A percentile compares a stretch with the other conserved stretches of the same genome.
phyloP scores from a whole-genome alignment of 2,329 filamentous ascomycete species.

The Penicillium sp. region DNA sequence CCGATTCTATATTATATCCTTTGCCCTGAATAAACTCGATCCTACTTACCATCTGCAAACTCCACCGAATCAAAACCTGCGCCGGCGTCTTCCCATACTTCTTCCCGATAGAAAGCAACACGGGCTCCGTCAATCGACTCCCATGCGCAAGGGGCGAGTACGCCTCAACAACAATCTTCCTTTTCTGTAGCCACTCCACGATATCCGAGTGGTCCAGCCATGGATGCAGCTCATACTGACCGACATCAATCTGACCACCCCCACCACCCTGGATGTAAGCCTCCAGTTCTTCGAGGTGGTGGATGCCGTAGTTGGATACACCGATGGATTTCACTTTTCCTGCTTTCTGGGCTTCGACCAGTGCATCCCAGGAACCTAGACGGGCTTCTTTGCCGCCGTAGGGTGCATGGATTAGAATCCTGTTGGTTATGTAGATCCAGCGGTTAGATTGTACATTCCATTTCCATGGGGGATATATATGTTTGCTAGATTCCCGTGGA shows the following conservation, averaged over 20 bases:
- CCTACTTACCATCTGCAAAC: constrained; percentile 66
- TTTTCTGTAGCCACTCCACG: constrained; percentile 61
- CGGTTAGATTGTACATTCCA: background rate
- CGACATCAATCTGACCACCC: constrained; percentile 64
- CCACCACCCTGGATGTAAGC: constrained; percentile 57
- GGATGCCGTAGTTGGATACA: constrained; percentile 75
- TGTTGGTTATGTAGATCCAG: constrained; percentile 7
- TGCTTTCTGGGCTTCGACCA: constrained; percentile 71
- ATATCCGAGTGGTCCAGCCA: constrained; percentile 74
- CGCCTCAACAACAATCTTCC: constrained; percentile 71
- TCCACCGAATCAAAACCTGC: constrained; percentile 76
- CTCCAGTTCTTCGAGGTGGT: constrained; percentile 67
- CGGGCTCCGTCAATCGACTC: constrained; percentile 66
- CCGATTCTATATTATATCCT: background rate
- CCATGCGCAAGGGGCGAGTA: constrained; percentile 75
- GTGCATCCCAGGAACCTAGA: constrained; percentile 69
- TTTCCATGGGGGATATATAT: background rate
- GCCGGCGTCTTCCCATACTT: constrained; percentile 70
- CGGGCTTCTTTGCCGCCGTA: constrained; percentile 69
- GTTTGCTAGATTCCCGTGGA: background rate
- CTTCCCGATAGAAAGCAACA: constrained; percentile 59
- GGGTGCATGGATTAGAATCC: constrained; percentile 70
- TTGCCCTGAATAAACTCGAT: constrained; percentile 29
- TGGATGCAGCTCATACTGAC: constrained; percentile 79
- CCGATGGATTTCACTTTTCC: constrained; percentile 70